Percentiles rank a stretch among this genome's conserved stretches.
These are phyloP conservation scores for Maudiozyma bulderi DNA, from an alignment of 805 yeast species.

Conservation along the genomic window DNA sequence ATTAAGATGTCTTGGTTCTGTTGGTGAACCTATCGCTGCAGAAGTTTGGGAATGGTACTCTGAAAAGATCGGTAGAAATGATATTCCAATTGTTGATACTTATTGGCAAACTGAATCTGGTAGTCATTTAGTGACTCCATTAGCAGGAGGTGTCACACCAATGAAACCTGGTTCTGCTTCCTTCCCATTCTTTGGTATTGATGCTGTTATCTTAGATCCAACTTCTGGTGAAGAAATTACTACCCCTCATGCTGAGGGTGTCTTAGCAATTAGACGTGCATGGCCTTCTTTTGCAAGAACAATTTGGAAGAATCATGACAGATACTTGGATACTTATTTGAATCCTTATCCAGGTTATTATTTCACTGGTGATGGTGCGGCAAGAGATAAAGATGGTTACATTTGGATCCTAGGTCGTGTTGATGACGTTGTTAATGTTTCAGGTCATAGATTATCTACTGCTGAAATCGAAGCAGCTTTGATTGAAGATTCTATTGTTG, in stretches of 20 bases:
- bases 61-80: constrained; percentile 57
- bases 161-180: constrained; percentile 83
- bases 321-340: constrained; percentile 73
- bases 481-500: constrained; percentile 58
- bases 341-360: constrained; percentile 74
- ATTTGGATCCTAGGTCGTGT: constrained; percentile 83
- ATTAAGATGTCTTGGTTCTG: constrained; percentile 67
- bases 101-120: constrained; percentile 90
- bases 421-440: constrained; percentile 80
- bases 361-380: constrained; percentile 88
- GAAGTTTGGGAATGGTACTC: constrained; percentile 85
- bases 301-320: constrained; percentile 65
- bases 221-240: constrained; percentile 58
- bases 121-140: constrained; percentile 66
- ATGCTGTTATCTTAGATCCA: constrained; percentile 65
- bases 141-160: constrained; percentile 68
- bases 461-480: constrained; percentile 82
- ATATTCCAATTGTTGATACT: constrained; percentile 70
- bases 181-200: constrained; percentile 75
- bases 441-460: constrained; percentile 81
- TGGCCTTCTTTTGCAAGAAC: constrained; percentile 88
- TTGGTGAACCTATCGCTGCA: constrained; percentile 80
- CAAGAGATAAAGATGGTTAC: constrained; percentile 74
- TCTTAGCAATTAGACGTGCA: constrained; percentile 55
- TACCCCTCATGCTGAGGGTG: constrained; percentile 73